These are phyloP conservation scores for Zygosaccharomyces pseudobailii DNA, from an alignment of 1,139 yeast species.

Conservation along the genomic window DNA sequence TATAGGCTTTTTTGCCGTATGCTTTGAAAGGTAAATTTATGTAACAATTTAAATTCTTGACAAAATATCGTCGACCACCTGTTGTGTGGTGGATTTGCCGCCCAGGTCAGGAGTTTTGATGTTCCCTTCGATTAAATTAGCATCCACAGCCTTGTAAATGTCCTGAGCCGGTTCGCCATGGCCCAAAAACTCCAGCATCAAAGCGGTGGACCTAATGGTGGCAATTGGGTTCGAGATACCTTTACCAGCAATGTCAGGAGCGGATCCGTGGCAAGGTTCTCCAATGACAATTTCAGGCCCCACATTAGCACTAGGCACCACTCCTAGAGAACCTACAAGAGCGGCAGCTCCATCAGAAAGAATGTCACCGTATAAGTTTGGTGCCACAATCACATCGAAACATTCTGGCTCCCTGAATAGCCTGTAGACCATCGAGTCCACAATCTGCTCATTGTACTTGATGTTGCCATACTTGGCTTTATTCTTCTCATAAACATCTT, in stretches of 20 bases:
- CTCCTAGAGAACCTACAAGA: slow-evolving; percentile 94
- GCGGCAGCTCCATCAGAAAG: slow-evolving; percentile 99
- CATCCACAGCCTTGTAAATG: slow-evolving; percentile 92
- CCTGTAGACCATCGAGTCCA: slow-evolving; percentile 97
- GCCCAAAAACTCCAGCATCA: slow-evolving; percentile 97
- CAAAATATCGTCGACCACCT: slow-evolving; percentile 74
- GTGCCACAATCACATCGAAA: slow-evolving; percentile 97
- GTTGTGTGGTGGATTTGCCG: slow-evolving; percentile 78
- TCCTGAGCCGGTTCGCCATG: slow-evolving; percentile 83
- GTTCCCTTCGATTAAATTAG: slow-evolving; percentile 74
- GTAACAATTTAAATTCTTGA: slow-evolving; percentile 23
- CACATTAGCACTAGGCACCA: slow-evolving; percentile 96
- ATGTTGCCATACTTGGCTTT: slow-evolving; percentile 52
- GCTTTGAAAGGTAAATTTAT: slow-evolving; percentile 34
- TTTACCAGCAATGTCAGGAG: slow-evolving; percentile 96
- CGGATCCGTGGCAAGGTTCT: slow-evolving; percentile 99
- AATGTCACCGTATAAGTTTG: slow-evolving; percentile 96
- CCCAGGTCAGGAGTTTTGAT: slow-evolving; percentile 94
- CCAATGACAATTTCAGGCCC: slow-evolving; percentile 96
- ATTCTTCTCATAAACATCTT: slow-evolving; percentile 66
- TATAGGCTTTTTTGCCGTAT: slow-evolving; percentile 89
- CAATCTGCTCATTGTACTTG: slow-evolving; percentile 87
- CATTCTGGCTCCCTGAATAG: slow-evolving; percentile 97
- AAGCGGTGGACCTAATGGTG: slow-evolving; percentile 93
- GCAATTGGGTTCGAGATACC: slow-evolving; percentile 97